phyloP scores from a whole-genome alignment of 495 filamentous ascomycete genomes.

The Neurospora africana region DNA sequence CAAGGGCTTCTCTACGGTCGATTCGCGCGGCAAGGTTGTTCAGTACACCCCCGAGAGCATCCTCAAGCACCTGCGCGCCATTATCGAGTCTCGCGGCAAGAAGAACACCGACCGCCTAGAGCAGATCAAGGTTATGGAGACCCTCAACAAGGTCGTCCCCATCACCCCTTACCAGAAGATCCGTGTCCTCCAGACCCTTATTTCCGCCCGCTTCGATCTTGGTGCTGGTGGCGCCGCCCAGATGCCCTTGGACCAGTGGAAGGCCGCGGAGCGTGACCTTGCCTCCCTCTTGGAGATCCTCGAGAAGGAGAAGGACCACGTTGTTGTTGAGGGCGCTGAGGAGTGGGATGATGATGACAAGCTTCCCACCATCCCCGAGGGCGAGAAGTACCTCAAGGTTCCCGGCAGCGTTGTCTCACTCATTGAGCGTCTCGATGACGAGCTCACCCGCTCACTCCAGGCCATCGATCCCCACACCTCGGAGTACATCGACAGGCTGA shows the following conservation, averaged over 20 bases:
- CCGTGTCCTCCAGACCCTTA: constrained; percentile 79
- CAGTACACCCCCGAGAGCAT: constrained; percentile 95
- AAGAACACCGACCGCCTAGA: constrained; percentile 95
- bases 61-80: constrained; percentile 85
- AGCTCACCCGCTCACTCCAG: constrained; percentile 90
- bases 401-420: constrained; percentile 91
- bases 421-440: constrained; percentile 91
- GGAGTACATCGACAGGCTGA: constrained; percentile 92
- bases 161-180: constrained; percentile 84
- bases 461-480: constrained; percentile 97
- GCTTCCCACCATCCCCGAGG: constrained; percentile 56
- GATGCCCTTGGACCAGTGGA: constrained; percentile 97
- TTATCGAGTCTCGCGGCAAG: constrained; percentile 91
- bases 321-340: constrained; percentile 84
- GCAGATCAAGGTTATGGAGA: constrained; percentile 96
- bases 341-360: constrained; percentile 99
- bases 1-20: constrained; percentile 79
- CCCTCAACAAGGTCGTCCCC: constrained; percentile 74
- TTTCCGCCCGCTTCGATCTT: constrained; percentile 91
- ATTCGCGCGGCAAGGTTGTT: constrained; percentile 73
- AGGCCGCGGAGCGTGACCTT: constrained; percentile 80
- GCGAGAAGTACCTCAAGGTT: constrained; percentile 70
- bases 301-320: constrained; percentile 61
- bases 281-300: constrained; percentile 65
- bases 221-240: constrained; percentile 69